These are phyloP conservation scores for Serpula lacrymans DNA, from an alignment of 768 basidiomycete genomes.

Conservation along the genomic window DNA sequence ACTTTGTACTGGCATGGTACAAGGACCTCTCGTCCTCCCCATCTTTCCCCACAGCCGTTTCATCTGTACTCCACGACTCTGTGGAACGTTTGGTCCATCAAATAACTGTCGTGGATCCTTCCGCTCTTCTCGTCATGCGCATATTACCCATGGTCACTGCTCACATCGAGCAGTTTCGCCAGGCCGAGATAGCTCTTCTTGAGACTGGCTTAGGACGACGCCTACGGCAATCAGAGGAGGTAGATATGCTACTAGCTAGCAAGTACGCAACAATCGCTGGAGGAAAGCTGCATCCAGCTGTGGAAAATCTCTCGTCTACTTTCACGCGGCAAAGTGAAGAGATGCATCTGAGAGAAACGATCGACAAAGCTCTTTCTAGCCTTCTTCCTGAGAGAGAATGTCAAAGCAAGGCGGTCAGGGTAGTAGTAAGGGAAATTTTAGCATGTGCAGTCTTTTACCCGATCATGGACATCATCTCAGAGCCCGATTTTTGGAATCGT, in stretches of 20 bases:
- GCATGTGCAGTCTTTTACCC: conserved; percentile 83
- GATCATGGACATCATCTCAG: conserved; percentile 87
- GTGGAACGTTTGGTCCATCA: conserved; percentile 57
- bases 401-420: conserved; percentile 63
- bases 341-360: conserved; percentile 68
- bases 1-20: conserved; percentile 93
- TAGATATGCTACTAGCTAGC: conserved; percentile 82
- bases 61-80: conserved; percentile 65
- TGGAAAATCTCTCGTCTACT: conserved; percentile 83
- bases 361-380: conserved; percentile 68
- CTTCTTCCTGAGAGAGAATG: conserved; percentile 76
- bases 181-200: conserved; percentile 82
- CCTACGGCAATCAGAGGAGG: conserved; percentile 85
- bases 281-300: conserved; percentile 76
- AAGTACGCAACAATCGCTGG: conserved; percentile 64
- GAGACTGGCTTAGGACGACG: conserved; percentile 79
- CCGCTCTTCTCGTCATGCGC: conserved; percentile 74
- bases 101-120: conserved; percentile 59
- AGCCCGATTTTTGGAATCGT: conserved; percentile 97
- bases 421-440: conserved; percentile 78
- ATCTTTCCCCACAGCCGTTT: conserved; percentile 85
- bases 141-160: conserved; percentile 86
- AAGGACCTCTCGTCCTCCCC: conserved; percentile 79
- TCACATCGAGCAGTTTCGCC: conserved; percentile 87
- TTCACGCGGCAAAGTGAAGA: conserved; percentile 92